Evolutionary conservation across 768 basidiomycete species (phyloP).

Genomic region (Russula virescens): DNA sequence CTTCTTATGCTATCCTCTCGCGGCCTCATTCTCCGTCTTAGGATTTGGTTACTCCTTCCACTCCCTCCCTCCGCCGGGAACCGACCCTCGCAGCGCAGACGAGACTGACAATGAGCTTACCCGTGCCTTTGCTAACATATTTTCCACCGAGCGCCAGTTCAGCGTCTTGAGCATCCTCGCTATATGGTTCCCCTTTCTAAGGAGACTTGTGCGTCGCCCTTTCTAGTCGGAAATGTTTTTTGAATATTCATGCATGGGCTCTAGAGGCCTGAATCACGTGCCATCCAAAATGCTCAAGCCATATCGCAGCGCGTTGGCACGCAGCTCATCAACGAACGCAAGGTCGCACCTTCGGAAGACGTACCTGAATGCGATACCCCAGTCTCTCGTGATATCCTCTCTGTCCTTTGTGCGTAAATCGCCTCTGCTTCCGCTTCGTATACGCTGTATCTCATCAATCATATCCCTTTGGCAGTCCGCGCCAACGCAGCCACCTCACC

Average conservation of each 20-base stretch:
- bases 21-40: constrained; percentile 19
- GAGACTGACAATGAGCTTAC: constrained; percentile 46
- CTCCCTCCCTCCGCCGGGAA: constrained; percentile 38
- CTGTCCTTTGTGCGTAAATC: constrained; percentile 21
- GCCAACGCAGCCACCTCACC: constrained; percentile 48
- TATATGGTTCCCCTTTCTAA: constrained; percentile 52
- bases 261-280: constrained; percentile 16
- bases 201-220: constrained; percentile 43
- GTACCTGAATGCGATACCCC: not conserved
- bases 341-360: not conserved
- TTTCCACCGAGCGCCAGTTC: constrained; percentile 47
- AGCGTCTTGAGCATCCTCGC: constrained; percentile 48
- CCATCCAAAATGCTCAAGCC: constrained; percentile 8
- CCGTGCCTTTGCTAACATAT: constrained; percentile 49
- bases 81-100: constrained; percentile 32
- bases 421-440: not conserved
- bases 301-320: constrained; percentile 22
- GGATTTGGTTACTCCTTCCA: constrained; percentile 56
- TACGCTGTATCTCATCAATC: not conserved
- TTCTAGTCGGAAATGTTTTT: constrained; percentile 34
- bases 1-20: not conserved
- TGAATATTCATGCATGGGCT: not conserved
- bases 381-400: constrained; percentile 20
- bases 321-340: constrained; percentile 21
- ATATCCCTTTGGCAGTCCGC: constrained; percentile 38